A percentile compares a stretch with the other conserved stretches of the same genome.
Evolutionary conservation across 2,329 filamentous ascomycete genomes (phyloP).

Genomic region (Leptodontidium sp.): DNA sequence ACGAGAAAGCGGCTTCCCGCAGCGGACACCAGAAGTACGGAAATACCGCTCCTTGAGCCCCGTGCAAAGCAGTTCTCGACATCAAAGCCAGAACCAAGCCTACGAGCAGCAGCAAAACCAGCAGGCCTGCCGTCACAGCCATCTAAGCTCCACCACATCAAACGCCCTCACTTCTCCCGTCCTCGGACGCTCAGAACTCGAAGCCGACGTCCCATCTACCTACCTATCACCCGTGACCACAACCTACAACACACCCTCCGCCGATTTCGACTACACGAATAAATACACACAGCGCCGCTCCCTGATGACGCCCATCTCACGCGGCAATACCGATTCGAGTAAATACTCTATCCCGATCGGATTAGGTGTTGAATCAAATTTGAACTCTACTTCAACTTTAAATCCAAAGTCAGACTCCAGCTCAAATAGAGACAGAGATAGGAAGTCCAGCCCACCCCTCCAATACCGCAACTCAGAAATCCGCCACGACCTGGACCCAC

Average conservation of each 20-base stretch:
- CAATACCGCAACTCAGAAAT: conserved; percentile 1
- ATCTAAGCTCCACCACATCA: neutral
- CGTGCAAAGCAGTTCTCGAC: neutral
- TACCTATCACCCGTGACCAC: conserved; percentile 13
- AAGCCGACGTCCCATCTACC: conserved; percentile 25
- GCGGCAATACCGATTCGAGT: conserved; percentile 19
- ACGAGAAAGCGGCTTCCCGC: neutral
- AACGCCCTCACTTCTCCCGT: conserved; percentile 23
- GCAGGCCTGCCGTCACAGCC: conserved; percentile 9
- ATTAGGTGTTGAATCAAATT: conserved; percentile 29
- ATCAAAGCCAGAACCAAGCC: neutral
- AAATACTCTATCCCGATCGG: conserved; percentile 39
- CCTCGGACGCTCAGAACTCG: conserved; percentile 25
- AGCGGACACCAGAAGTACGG: conserved; percentile 14
- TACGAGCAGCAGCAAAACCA: neutral
- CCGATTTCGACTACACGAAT: neutral
- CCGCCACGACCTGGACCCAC: neutral
- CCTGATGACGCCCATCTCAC: conserved; percentile 11
- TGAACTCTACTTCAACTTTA: neutral
- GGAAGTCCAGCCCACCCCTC: neutral
- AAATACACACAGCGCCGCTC: neutral
- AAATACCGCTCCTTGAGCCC: conserved; percentile 2
- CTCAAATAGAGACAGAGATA: neutral
- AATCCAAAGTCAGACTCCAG: neutral
- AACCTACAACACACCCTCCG: neutral